Conservation (phyloP, 2,329 filamentous ascomycete genomes). For the Cytospora paraplurivora region DNA sequence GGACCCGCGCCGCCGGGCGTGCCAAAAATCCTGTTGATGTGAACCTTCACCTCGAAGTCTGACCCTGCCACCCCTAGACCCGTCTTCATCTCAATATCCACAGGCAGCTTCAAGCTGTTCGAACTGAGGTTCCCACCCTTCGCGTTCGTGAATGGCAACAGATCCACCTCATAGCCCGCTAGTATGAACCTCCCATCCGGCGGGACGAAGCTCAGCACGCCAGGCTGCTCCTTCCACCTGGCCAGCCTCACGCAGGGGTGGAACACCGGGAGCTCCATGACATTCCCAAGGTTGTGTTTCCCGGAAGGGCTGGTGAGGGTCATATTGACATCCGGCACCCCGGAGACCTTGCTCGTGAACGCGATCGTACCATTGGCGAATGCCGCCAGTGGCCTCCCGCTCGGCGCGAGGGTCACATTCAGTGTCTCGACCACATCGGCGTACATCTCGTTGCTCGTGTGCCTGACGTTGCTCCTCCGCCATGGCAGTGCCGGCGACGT, state of each 20-base stretch:
- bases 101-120: slow-evolving; percentile 76
- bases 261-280: slow-evolving; percentile 89
- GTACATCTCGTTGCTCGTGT: slow-evolving; percentile 96
- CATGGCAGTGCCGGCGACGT: slow-evolving; percentile 69
- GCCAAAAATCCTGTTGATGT: slow-evolving; percentile 67
- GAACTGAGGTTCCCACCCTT: slow-evolving; percentile 56
- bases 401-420: slow-evolving; percentile 84
- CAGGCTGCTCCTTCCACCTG: slow-evolving; percentile 86
- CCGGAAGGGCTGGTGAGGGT: slow-evolving; percentile 79
- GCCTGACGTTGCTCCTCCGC: slow-evolving; percentile 87
- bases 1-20: slow-evolving; percentile 37
- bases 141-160: slow-evolving; percentile 70
- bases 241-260: slow-evolving; percentile 91
- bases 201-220: slow-evolving; percentile 92
- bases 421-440: slow-evolving; percentile 93
- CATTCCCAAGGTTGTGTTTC: slow-evolving; percentile 71
- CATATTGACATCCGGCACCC: slow-evolving; percentile 86
- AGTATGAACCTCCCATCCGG: slow-evolving; percentile 93
- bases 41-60: slow-evolving; percentile 86
- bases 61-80: slow-evolving; percentile 72
- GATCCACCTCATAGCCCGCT: slow-evolving; percentile 90
- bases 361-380: slow-evolving; percentile 90
- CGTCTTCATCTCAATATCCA: slow-evolving; percentile 79
- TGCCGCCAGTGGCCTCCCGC: slow-evolving; percentile 81
- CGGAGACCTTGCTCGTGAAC: slow-evolving; percentile 93